These are phyloP conservation scores for Backusella macrospora DNA, from an alignment of 192 early-diverging fungal genomes.

Conservation along the genomic window DNA sequence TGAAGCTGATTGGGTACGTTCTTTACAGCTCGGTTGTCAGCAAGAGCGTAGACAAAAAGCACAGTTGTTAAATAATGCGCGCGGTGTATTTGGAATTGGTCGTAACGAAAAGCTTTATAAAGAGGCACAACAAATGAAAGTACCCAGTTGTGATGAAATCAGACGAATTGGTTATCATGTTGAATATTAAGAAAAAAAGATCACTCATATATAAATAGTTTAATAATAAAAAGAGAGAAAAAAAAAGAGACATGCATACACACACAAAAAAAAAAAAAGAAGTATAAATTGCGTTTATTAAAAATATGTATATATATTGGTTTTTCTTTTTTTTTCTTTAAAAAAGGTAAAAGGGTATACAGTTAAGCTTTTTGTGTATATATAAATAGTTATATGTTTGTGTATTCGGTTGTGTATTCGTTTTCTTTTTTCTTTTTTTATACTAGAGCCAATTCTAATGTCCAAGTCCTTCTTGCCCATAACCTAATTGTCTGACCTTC, in stretches of 20 bases:
- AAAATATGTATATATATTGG: too few relatives aligned
- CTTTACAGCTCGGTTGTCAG: constrained; percentile 65
- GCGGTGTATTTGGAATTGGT: constrained; percentile 67
- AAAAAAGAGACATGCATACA: background rate
- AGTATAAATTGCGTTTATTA: background rate
- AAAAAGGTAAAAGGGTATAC: background rate
- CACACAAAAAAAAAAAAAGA: background rate
- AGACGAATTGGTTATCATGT: constrained; percentile 45
- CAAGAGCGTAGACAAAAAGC: constrained; percentile 64
- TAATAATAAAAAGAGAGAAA: background rate
- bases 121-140: constrained; percentile 63
- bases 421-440: background rate
- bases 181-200: constrained; percentile 19
- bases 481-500: constrained; percentile 57
- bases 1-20: constrained; percentile 68
- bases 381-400: background rate
- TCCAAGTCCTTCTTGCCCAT: constrained; percentile 82
- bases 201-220: background rate
- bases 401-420: background rate
- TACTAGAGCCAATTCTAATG: constrained; percentile 72
- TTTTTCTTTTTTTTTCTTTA: background rate
- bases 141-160: constrained; percentile 76
- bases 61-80: constrained; percentile 55
- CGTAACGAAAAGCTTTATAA: constrained; percentile 63
- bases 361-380: background rate